These are phyloP conservation scores for Panaeolus cyanescens DNA, from an alignment of 768 basidiomycete species.

Conservation along the genomic window DNA sequence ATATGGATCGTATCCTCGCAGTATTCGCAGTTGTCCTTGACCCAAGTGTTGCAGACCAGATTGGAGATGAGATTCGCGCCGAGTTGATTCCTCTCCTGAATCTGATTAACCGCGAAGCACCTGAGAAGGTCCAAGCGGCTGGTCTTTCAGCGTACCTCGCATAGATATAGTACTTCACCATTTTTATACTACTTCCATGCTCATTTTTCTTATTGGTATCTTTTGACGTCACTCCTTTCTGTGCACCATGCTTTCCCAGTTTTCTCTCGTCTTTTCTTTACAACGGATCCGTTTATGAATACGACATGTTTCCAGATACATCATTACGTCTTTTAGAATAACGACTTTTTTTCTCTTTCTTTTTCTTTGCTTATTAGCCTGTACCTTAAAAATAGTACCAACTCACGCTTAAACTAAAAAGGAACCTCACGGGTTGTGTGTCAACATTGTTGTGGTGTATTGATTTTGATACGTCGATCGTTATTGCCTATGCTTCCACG, in stretches of 20 bases:
- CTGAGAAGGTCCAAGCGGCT: constrained; percentile 79
- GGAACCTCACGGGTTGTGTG: no score
- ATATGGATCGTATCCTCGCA: constrained; percentile 76
- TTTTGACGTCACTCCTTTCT: constrained; percentile 14
- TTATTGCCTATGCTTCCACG: constrained; percentile 2
- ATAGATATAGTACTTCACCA: constrained; percentile 33
- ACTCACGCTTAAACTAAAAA: constrained; percentile 2
- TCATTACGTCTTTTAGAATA: constrained; percentile 18
- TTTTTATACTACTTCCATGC: constrained; percentile 10
- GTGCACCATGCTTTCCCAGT: constrained; percentile 6
- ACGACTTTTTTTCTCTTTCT: constrained; percentile 10
- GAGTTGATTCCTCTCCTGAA: constrained; percentile 76
- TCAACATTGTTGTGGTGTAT: constrained; percentile 31
- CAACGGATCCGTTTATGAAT: constrained; percentile 19
- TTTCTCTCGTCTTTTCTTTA: constrained; percentile 12
- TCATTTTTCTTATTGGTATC: constrained; percentile 9
- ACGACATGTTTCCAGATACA: constrained; percentile 22
- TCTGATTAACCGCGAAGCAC: constrained; percentile 72
- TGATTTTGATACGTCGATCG: constrained; percentile 15
- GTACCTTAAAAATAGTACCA: constrained; percentile 4
- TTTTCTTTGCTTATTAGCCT: background rate
- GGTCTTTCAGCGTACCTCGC: constrained; percentile 64
- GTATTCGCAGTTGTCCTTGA: constrained; percentile 86
- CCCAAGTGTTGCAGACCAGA: constrained; percentile 70
- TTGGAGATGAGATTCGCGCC: constrained; percentile 76